These are phyloP conservation scores for Salvia splendens DNA, from an alignment of 257 asterid genomes.

Conservation along the genomic window DNA sequence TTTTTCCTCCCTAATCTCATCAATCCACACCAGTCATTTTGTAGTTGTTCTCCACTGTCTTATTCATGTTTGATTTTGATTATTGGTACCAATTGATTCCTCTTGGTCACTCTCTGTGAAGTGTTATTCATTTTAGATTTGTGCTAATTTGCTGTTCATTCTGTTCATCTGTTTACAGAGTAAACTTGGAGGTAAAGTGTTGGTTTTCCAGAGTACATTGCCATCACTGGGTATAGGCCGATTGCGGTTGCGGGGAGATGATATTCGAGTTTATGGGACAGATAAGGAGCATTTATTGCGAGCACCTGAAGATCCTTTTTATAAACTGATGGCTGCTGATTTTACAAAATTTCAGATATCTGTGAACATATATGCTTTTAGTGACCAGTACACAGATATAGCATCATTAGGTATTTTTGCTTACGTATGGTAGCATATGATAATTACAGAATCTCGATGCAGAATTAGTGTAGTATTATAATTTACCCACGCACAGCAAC, in stretches of 20 bases:
- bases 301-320: slow-evolving; percentile 85
- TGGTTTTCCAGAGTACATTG: slow-evolving; percentile 81
- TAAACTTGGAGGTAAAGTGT: slow-evolving; percentile 86
- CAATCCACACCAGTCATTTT: slow-evolving; percentile 4
- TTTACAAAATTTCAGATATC: slow-evolving; percentile 87
- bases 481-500: neutral
- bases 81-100: slow-evolving; percentile 23
- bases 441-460: neutral
- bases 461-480: too few relatives aligned
- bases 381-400: slow-evolving; percentile 81
- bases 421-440: slow-evolving; percentile 1
- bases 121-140: slow-evolving; percentile 19
- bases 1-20: slow-evolving; percentile 5
- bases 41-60: slow-evolving; percentile 10
- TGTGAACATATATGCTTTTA: slow-evolving; percentile 84
- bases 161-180: slow-evolving; percentile 56
- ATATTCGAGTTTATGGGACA: slow-evolving; percentile 74
- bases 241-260: slow-evolving; percentile 84
- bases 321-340: slow-evolving; percentile 98
- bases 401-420: slow-evolving; percentile 71
- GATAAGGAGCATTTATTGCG: slow-evolving; percentile 78
- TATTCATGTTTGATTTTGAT: slow-evolving; percentile 18
- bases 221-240: slow-evolving; percentile 91
- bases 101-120: slow-evolving; percentile 19
- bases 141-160: slow-evolving; percentile 31